A percentile compares a stretch with the other conserved stretches of the same genome.
These are phyloP conservation scores for Gyromitra esculenta DNA, from an alignment of 2,329 filamentous ascomycete species.

Conservation along the genomic window DNA sequence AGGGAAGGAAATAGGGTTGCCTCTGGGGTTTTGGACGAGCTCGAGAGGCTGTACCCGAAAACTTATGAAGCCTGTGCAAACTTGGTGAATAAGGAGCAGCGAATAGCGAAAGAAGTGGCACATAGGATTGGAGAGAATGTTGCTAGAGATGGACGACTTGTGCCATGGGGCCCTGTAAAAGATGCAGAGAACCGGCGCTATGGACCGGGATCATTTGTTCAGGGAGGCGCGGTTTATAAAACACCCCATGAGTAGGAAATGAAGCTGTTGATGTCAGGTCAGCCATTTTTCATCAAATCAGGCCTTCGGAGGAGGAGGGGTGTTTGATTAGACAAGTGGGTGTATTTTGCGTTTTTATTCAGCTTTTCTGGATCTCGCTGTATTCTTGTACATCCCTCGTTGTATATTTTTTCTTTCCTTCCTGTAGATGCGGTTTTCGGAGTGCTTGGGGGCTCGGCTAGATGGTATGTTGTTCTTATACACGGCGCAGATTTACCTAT, in stretches of 20 bases:
- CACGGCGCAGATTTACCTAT: slow-evolving; percentile 21
- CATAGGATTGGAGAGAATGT: slow-evolving; percentile 34
- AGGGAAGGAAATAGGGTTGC: slow-evolving; percentile 56
- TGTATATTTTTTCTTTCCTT: slow-evolving; percentile 40
- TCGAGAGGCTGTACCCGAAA: slow-evolving; percentile 58
- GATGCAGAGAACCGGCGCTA: neutral
- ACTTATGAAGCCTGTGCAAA: slow-evolving; percentile 53
- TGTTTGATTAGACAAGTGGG: neutral
- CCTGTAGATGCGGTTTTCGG: slow-evolving; percentile 37
- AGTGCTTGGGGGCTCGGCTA: slow-evolving; percentile 20
- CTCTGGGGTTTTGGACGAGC: slow-evolving; percentile 55
- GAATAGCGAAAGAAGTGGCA: slow-evolving; percentile 58
- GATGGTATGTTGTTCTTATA: slow-evolving; percentile 19
- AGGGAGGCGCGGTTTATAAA: slow-evolving; percentile 4
- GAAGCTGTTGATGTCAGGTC: neutral
- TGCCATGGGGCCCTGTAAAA: slow-evolving; percentile 34
- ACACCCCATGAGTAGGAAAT: neutral
- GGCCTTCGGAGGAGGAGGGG: neutral
- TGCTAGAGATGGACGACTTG: slow-evolving; percentile 30
- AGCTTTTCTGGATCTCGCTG: neutral
- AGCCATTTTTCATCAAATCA: neutral
- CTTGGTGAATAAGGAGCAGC: slow-evolving; percentile 51
- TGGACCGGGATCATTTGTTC: neutral
- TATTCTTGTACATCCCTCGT: slow-evolving; percentile 11
- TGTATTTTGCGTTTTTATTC: slow-evolving; percentile 11